A percentile compares a stretch with the other conserved stretches of the same genome.
Evolutionary conservation across 1,284 basidiomycete genomes (phyloP).

Genomic region (Takashimella tepidaria): DNA sequence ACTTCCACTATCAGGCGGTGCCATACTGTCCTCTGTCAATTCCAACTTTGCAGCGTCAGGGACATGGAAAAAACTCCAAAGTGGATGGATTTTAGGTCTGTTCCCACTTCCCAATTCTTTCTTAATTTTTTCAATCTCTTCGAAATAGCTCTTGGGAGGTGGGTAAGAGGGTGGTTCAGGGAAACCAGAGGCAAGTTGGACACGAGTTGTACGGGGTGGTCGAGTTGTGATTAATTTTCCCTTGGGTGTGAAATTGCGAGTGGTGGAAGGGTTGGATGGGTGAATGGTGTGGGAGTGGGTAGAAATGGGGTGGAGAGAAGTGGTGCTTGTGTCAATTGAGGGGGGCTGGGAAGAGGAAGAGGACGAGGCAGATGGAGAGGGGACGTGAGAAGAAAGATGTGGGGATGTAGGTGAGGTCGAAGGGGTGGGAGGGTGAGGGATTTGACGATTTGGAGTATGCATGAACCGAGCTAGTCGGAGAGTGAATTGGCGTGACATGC

Average conservation of each 20-base stretch:
- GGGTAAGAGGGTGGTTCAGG: constrained; percentile 39
- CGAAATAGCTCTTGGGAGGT: constrained; percentile 28
- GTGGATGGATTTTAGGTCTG: constrained; percentile 30
- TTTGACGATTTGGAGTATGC: constrained; percentile 11
- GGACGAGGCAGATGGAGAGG: constrained; percentile 9
- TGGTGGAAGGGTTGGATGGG: background rate
- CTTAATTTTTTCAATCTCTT: constrained; percentile 17
- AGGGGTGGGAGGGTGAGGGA: constrained; percentile 17
- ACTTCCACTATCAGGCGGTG: constrained; percentile 26
- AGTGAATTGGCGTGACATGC: background rate
- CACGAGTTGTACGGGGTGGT: constrained; percentile 30
- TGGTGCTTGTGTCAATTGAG: constrained; percentile 2
- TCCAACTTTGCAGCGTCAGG: constrained; percentile 14
- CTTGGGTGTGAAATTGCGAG: constrained; percentile 31
- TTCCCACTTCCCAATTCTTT: background rate
- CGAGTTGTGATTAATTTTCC: constrained; percentile 32
- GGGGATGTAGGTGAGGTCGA: background rate
- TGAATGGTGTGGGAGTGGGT: constrained; percentile 1
- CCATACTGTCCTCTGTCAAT: constrained; percentile 6
- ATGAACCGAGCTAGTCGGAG: background rate
- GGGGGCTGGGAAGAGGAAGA: constrained; percentile 3
- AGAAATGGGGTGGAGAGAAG: constrained; percentile 3
- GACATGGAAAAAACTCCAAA: constrained; percentile 47
- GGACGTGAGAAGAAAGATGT: constrained; percentile 6
- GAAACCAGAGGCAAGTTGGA: constrained; percentile 32